phyloP scores from a whole-genome alignment of 2,329 filamentous ascomycete species.

The Aureobasidium sp. region DNA sequence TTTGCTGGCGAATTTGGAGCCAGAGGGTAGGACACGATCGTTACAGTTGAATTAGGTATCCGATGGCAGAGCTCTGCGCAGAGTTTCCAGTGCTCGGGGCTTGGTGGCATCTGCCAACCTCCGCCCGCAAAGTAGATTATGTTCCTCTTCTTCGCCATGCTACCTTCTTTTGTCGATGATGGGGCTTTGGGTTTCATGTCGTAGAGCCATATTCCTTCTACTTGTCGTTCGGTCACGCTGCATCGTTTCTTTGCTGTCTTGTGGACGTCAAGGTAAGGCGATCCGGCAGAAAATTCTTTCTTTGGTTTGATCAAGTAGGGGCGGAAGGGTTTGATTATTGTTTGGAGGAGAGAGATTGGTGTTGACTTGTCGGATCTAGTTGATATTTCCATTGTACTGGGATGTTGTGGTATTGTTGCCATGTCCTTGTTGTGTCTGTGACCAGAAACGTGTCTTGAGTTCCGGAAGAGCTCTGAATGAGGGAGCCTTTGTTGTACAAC shows the following conservation, averaged over 20 bases:
- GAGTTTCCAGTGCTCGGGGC: constrained; percentile 45
- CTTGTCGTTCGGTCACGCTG: constrained; percentile 31
- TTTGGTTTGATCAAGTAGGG: constrained; percentile 27
- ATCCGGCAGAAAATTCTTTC: constrained; percentile 29
- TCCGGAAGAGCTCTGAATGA: no score
- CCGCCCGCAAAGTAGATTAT: constrained; percentile 51
- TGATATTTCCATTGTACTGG: background rate
- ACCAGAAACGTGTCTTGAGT: no score
- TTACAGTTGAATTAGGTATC: constrained; percentile 34
- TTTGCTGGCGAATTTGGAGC: constrained; percentile 46
- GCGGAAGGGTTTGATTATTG: constrained; percentile 30
- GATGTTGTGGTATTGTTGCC: background rate
- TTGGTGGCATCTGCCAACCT: constrained; percentile 46
- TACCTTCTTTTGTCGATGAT: constrained; percentile 8
- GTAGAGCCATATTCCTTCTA: constrained; percentile 39
- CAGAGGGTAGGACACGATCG: constrained; percentile 45
- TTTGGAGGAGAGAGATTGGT: constrained; percentile 29
- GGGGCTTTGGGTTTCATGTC: constrained; percentile 27
- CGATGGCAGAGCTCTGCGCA: constrained; percentile 37
- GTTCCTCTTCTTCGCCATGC: constrained; percentile 18
- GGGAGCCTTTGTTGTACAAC: no score
- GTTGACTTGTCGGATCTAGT: constrained; percentile 26
- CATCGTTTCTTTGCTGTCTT: constrained; percentile 27
- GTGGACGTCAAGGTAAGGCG: constrained; percentile 30
- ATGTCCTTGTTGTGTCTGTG: no score